A percentile compares a stretch with the other conserved stretches of the same genome.
These are phyloP conservation scores for Neurospora sp. DNA, from an alignment of 495 filamentous ascomycete species.

Conservation along the genomic window DNA sequence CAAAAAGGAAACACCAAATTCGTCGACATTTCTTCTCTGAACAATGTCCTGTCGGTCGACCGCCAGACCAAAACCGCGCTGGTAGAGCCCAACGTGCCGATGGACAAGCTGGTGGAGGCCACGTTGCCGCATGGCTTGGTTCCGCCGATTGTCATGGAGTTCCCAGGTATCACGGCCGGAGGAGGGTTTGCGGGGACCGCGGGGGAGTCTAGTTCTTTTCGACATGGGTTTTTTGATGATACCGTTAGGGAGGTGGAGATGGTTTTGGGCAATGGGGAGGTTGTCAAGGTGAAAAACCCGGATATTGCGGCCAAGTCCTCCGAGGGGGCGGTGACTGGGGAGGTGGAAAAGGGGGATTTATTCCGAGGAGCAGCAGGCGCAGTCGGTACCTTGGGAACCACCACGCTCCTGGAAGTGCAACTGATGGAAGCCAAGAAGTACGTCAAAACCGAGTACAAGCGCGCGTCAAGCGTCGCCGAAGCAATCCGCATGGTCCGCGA, in stretches of 20 bases:
- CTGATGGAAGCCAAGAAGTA: conserved; percentile 43
- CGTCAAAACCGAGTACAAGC: conserved; percentile 46
- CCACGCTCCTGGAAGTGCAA: conserved; percentile 44
- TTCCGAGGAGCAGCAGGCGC: conserved; percentile 47
- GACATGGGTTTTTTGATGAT: conserved; percentile 49
- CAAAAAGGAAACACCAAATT: conserved; percentile 17
- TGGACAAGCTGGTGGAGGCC: conserved; percentile 48
- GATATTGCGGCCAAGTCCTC: conserved; percentile 1
- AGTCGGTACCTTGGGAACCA: conserved; percentile 46
- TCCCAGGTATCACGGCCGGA: conserved; percentile 55
- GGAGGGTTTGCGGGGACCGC: conserved; percentile 53
- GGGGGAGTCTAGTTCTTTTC: conserved; percentile 49
- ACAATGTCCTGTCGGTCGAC: conserved; percentile 33
- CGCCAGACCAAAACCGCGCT: conserved; percentile 27
- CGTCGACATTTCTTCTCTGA: conserved; percentile 34
- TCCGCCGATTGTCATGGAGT: conserved; percentile 50
- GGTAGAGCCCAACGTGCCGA: conserved; percentile 57
- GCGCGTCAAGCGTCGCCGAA: conserved; percentile 32
- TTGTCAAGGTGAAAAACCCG: conserved; percentile 20
- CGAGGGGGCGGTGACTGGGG: background rate
- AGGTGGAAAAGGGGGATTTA: conserved; percentile 31
- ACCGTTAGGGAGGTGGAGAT: conserved; percentile 49
- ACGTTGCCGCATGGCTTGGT: conserved; percentile 44
- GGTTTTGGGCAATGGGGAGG: conserved; percentile 45
- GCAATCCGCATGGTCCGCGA: conserved; percentile 25